Base-by-base conservation (phyloP, 148 eudicot species). In the Heliosperma pusillum region DNA sequence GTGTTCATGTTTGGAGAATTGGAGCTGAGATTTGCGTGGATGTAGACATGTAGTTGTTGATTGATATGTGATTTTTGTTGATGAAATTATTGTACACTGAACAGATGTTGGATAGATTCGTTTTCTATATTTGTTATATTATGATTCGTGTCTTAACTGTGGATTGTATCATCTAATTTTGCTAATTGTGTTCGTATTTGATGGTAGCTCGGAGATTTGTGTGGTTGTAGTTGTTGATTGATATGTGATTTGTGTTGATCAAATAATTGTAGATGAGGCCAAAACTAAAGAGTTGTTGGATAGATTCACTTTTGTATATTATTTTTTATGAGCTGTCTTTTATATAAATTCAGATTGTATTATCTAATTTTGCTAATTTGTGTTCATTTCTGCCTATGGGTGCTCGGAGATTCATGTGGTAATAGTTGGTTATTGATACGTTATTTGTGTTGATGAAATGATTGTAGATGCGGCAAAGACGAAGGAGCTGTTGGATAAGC, bases 401-500 rank as follows among this genome's bases (percentile, higher is more conserved):
- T 44, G 44, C 53, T 47, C 53, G n/a, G 75, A n/a, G 76, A 52
- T 55, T 17, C 85, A 83, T 2, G 11, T 71, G 67, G 58, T 1
- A 45, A 68, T 20, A 50, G 50, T 25, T 76, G 55, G 29, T 36
- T 10, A 5, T 57, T 57, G 33, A 30, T n/a, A 50, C 5, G 19
- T 50, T 25, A 13, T 52, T 59, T 69, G 40, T 63, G 45, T 63
- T 40, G 36, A 65, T 50, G 19, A 50, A 50, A 50, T 16, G 17
- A 13, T 15, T 50, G 55, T 50, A 50, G 55, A 50, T 50, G 55
- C 55, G 55, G 89, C 82, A 2, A 79, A 83, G 76, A 86, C 87
- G 44, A 89, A 87, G 85, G 86, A 82, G 74, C 89, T 95, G 27
- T 83, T 95, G 89, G 90, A 90, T 86, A 95, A 95, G 79, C 97